phyloP scores from a whole-genome alignment of 2,329 filamentous ascomycete genomes.

The Phialophora chinensis region DNA sequence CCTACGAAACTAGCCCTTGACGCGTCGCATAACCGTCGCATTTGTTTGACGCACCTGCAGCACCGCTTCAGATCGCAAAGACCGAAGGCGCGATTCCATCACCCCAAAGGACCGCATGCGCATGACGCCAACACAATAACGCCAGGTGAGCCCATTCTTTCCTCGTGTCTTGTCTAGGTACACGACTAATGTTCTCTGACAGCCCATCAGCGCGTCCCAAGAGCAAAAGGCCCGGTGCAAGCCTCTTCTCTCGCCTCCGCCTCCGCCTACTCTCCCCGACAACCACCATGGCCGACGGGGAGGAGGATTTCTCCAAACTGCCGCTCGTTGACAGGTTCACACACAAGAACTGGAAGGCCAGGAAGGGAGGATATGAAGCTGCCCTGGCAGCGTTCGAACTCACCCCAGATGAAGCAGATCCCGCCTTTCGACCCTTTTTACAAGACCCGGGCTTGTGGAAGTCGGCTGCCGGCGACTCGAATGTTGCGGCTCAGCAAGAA shows the following conservation, averaged over 20 bases:
- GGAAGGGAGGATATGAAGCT: constrained; percentile 93
- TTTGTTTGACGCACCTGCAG: constrained; percentile 1
- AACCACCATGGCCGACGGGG: constrained; percentile 49
- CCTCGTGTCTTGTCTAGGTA: background rate
- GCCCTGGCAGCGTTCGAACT: constrained; percentile 84
- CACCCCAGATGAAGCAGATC: constrained; percentile 82
- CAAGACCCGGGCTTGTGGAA: constrained; percentile 89
- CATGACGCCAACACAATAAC: constrained; percentile 16
- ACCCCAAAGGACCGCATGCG: constrained; percentile 12
- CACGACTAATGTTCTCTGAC: constrained; percentile 36
- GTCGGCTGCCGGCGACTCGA: constrained; percentile 87
- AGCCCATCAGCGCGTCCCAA: constrained; percentile 32
- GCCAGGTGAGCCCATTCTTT: background rate
- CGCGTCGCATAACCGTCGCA: constrained; percentile 11
- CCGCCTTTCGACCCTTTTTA: constrained; percentile 84
- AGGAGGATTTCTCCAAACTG: constrained; percentile 52
- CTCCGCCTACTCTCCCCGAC: constrained; percentile 35
- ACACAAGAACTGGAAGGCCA: constrained; percentile 85
- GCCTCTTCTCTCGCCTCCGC: constrained; percentile 25
- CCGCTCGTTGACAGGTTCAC: constrained; percentile 51
- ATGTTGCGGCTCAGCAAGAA: constrained; percentile 95
- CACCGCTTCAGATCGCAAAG: background rate
- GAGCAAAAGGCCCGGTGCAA: constrained; percentile 22
- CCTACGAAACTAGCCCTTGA: background rate
- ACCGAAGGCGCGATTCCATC: constrained; percentile 7